phyloP scores from a whole-genome alignment of 225 moss, liverwort and hornwort genomes.

The Straminergon stramineum region DNA sequence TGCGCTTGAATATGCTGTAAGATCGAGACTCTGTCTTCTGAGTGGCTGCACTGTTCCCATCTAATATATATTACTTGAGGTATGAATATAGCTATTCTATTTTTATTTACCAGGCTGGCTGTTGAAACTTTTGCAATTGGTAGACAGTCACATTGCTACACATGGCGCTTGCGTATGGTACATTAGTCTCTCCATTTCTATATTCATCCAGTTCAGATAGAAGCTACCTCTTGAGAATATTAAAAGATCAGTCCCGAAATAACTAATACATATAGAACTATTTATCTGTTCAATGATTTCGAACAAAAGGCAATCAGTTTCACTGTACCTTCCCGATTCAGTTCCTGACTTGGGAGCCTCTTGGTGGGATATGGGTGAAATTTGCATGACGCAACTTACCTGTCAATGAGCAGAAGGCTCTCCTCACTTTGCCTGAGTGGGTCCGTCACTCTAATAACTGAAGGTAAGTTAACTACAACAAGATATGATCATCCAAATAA shows the following conservation, averaged over 20 bases:
- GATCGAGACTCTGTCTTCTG: background rate
- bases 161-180: background rate
- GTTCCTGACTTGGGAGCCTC: background rate
- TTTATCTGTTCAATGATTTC: background rate
- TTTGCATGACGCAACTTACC: background rate
- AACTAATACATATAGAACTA: background rate
- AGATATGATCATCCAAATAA: background rate
- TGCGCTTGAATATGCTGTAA: background rate
- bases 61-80: background rate
- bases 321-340: background rate
- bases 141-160: background rate
- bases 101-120: constrained; percentile 5
- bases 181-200: background rate
- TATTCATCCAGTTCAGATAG: background rate
- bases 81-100: background rate
- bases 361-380: background rate
- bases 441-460: background rate
- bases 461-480: background rate
- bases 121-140: background rate
- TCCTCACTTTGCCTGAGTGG: background rate
- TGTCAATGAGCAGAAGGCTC: background rate
- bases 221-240: background rate
- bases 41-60: background rate
- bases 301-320: background rate
- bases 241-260: background rate